Evolutionary conservation across 2,329 filamentous ascomycete genomes (phyloP).

Genomic region (Claviceps pazoutovae): DNA sequence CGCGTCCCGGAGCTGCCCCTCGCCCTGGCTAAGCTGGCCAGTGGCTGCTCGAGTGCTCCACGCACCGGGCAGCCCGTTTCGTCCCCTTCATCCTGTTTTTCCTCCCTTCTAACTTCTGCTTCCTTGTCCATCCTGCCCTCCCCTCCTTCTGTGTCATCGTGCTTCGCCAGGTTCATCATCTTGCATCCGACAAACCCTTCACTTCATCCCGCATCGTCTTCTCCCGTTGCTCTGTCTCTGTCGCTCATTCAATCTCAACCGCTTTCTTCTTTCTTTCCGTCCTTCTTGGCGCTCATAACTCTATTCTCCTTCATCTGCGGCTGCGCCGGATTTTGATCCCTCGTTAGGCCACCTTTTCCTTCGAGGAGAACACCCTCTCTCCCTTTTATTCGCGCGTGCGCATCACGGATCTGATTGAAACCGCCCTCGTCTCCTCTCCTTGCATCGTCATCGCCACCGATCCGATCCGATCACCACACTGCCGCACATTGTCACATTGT

Average conservation of each 20-base stretch:
- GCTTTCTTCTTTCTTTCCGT: constrained; percentile 1
- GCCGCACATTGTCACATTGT: neutral
- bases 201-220: neutral
- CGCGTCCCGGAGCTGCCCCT: neutral
- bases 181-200: neutral
- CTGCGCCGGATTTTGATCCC: constrained; percentile 8
- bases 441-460: neutral
- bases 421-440: neutral
- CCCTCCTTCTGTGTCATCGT: neutral
- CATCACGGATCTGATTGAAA: constrained; percentile 1
- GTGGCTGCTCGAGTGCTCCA: neutral
- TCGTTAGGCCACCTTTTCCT: neutral
- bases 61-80: neutral
- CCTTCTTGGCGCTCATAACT: neutral
- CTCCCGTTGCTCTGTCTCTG: constrained; percentile 5
- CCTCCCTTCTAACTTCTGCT: neutral
- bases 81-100: neutral
- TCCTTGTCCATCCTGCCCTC: neutral
- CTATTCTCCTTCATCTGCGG: constrained; percentile 5
- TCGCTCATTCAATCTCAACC: constrained; percentile 4
- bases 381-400: constrained; percentile 1
- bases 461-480: neutral
- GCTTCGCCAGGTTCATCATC: neutral
- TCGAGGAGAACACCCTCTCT: neutral
- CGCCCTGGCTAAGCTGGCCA: too few relatives aligned